Evolutionary conservation across 2,329 filamentous ascomycete species (phyloP).

Genomic region (Monosporascus sp.): DNA sequence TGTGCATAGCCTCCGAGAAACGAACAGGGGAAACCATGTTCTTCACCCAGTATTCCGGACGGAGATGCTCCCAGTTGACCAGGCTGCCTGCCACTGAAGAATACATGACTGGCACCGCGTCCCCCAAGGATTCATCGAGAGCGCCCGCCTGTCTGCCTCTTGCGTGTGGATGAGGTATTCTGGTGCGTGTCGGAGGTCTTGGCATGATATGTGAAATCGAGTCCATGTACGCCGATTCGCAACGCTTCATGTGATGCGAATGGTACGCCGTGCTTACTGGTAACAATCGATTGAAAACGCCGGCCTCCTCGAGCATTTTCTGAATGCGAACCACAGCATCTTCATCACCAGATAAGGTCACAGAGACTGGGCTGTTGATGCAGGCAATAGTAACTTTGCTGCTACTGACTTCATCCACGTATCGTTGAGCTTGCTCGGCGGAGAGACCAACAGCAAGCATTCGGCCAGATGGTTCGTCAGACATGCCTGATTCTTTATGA

Average conservation of each 20-base stretch:
- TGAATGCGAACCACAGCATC: slow-evolving; percentile 12
- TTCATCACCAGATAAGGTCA: slow-evolving; percentile 18
- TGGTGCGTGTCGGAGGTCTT: slow-evolving; percentile 6
- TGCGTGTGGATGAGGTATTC: slow-evolving; percentile 8
- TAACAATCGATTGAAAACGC: slow-evolving; percentile 14
- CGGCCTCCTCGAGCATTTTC: slow-evolving; percentile 5
- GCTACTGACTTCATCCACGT: slow-evolving; percentile 5
- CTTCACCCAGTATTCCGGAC: slow-evolving; percentile 16
- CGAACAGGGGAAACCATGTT: slow-evolving; percentile 20
- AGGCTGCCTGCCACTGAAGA: slow-evolving; percentile 16
- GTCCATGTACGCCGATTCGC: slow-evolving; percentile 18
- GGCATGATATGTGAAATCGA: slow-evolving; percentile 14
- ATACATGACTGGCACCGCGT: slow-evolving; percentile 13
- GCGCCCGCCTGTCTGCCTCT: slow-evolving; percentile 4
- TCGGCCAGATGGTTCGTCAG: slow-evolving; percentile 1
- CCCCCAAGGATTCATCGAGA: neutral
- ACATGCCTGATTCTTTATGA: neutral
- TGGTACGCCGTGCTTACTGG: slow-evolving; percentile 20
- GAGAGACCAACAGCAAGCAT: slow-evolving; percentile 19
- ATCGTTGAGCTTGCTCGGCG: slow-evolving; percentile 3
- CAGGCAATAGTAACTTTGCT: slow-evolving; percentile 14
- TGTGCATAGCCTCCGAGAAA: slow-evolving; percentile 15
- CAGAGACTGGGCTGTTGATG: slow-evolving; percentile 17
- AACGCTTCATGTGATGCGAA: slow-evolving; percentile 28
- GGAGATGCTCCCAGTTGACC: slow-evolving; percentile 11